Conservation (phyloP, 2,329 filamentous ascomycete genomes). For the Fusarium citri region DNA sequence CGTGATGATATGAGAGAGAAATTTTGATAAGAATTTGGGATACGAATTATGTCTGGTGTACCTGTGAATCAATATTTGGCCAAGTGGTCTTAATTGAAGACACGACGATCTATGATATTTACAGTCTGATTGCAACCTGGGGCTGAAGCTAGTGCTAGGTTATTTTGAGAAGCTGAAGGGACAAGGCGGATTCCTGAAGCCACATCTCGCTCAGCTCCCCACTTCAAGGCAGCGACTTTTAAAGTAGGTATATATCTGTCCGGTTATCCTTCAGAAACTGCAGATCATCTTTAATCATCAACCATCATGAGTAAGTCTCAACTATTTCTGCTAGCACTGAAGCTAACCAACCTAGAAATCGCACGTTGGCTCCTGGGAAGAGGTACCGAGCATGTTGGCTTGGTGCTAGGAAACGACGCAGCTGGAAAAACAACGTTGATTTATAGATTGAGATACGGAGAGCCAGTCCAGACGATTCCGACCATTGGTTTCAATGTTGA, state of each 20-base stretch:
- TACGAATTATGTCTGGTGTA: neutral
- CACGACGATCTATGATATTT: neutral
- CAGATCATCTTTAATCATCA: neutral
- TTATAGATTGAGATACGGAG: slow-evolving; percentile 87
- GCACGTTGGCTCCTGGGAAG: slow-evolving; percentile 40
- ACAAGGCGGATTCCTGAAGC: slow-evolving; percentile 35
- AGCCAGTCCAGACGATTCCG: slow-evolving; percentile 93
- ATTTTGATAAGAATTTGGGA: neutral
- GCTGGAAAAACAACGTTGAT: slow-evolving; percentile 81
- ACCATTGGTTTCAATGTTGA: slow-evolving; percentile 97
- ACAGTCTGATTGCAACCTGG: neutral
- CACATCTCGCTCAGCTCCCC: slow-evolving; percentile 40
- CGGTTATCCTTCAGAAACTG: neutral
- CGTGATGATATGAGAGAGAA: neutral
- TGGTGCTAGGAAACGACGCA: slow-evolving; percentile 42
- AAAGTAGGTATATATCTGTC: neutral
- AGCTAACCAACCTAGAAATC: slow-evolving; percentile 32
- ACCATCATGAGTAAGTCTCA: slow-evolving; percentile 36
- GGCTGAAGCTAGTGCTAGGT: neutral
- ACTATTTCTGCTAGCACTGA: accelerated
- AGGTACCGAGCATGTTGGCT: slow-evolving; percentile 33
- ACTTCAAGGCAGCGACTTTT: slow-evolving; percentile 39
- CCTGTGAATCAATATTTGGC: neutral
- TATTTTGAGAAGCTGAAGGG: slow-evolving; percentile 2
- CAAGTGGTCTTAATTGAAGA: neutral